These are phyloP conservation scores for Leucogyrophana mollusca DNA, from an alignment of 768 basidiomycete species.

Conservation along the genomic window DNA sequence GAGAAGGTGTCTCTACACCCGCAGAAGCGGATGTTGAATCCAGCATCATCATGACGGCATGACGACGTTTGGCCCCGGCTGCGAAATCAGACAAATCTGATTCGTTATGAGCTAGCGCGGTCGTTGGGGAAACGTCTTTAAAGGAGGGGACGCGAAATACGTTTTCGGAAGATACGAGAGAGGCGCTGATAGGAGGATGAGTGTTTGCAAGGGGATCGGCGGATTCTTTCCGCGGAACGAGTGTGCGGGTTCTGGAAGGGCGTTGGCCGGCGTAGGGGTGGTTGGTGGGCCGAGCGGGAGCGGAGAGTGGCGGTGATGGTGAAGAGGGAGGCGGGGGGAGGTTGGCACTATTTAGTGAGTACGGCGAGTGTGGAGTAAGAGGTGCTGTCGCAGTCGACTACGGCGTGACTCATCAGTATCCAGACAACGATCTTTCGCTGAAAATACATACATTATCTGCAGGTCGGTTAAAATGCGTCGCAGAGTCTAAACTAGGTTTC, in stretches of 20 bases:
- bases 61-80: slow-evolving; percentile 69
- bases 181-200: slow-evolving; percentile 12
- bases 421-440: neutral
- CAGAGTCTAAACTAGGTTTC: slow-evolving; percentile 11
- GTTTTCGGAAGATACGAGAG: slow-evolving; percentile 29
- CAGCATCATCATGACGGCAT: slow-evolving; percentile 78
- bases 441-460: slow-evolving; percentile 30
- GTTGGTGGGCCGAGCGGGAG: slow-evolving; percentile 15
- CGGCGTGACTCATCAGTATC: slow-evolving; percentile 7
- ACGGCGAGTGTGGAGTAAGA: slow-evolving; percentile 33
- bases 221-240: slow-evolving; percentile 26
- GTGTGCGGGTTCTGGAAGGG: slow-evolving; percentile 26
- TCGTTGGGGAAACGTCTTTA: slow-evolving; percentile 13
- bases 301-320: slow-evolving; percentile 27
- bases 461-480: slow-evolving; percentile 14
- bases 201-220: slow-evolving; percentile 8
- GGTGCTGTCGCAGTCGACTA: slow-evolving; percentile 18
- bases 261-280: slow-evolving; percentile 17
- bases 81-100: slow-evolving; percentile 33
- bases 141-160: slow-evolving; percentile 20
- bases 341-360: slow-evolving; percentile 16
- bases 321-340: slow-evolving; percentile 16
- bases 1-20: slow-evolving; percentile 34
- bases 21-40: slow-evolving; percentile 48
- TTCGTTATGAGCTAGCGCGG: slow-evolving; percentile 25